Evolutionary conservation across 192 early-diverging fungal species (phyloP).

Genomic region (Phlyctochytrium bullatum): DNA sequence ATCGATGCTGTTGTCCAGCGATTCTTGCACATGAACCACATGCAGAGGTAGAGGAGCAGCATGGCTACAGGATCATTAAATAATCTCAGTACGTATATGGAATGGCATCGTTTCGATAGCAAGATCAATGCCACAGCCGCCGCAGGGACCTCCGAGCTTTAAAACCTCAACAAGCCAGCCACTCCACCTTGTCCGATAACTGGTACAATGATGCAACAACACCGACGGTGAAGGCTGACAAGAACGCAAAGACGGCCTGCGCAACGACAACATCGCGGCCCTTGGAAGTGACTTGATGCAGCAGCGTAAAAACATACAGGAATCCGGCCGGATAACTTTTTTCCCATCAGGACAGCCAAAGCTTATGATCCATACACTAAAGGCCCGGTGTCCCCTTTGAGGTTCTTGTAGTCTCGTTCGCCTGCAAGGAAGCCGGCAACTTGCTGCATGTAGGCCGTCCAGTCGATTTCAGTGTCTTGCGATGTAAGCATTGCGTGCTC

Average conservation of each 20-base stretch:
- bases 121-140: constrained; percentile 61
- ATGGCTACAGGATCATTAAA: constrained; percentile 95
- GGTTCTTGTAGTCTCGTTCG: constrained; percentile 76
- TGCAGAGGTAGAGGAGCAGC: constrained; percentile 71
- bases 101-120: constrained; percentile 85
- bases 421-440: constrained; percentile 73
- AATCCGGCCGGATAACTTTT: constrained; percentile 91
- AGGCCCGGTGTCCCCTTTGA: constrained; percentile 89
- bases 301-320: constrained; percentile 76
- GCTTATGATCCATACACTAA: constrained; percentile 61
- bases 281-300: constrained; percentile 65
- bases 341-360: not conserved
- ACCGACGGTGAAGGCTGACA: constrained; percentile 68
- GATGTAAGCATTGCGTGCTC: no score
- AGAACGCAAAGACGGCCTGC: constrained; percentile 78
- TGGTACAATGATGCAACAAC: constrained; percentile 71
- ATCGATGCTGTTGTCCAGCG: constrained; percentile 51
- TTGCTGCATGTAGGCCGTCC: constrained; percentile 95
- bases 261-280: constrained; percentile 70
- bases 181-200: constrained; percentile 43
- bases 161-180: not conserved
- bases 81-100: constrained; percentile 85
- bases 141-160: constrained; percentile 54
- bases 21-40: constrained; percentile 59
- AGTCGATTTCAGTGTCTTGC: constrained; percentile 93